Base-by-base conservation (phyloP, 257 asterid species). In the Verbascum thapsus region DNA sequence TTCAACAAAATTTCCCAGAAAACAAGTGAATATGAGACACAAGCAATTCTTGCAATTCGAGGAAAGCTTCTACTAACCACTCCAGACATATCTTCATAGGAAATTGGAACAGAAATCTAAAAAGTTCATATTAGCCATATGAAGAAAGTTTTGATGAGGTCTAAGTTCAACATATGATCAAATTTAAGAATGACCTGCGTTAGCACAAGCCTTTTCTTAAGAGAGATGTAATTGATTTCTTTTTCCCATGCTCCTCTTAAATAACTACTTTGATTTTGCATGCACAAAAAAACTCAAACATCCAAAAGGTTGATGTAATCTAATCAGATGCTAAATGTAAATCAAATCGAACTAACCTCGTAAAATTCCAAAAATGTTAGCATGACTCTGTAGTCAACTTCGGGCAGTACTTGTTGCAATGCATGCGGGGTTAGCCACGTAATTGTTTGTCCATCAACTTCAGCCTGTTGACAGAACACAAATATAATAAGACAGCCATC, bases 401-500 rank as follows among this genome's bases (percentile, higher is more conserved):
- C 96, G 39, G 99, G 95, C 61, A 94, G 75, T 50, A 90, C 97
- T 87, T 94, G 99, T 67, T 94, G 99, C 81, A 90, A 70, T 12
- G 97, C 91, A 71, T 94, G 99, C 8, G 99, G 99, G 74, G 97
- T 85, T 72, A 94, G 78, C 99, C 99, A 94, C 10, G 99, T 94
- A 76, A 94, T 61, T 60, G 78, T 87, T 77, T 94, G 99, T 19
- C 99, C 99, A 42, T 90, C 95, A 37, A 94, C 74, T 72, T 83
- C 97, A 4, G 99, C 99, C 99, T 92, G 81, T 10, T 58, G 22
- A 38, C 26, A n/a, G 50, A 26, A 26, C 39, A 58, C 4, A 4
- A 51, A 30, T 17, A 58, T 10, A 48, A n/a, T 60, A 41, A 44
- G 32, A 9, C 19, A 50, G 68, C 11, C 64, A 26, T 26, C 55